Evolutionary conservation across 2,329 filamentous ascomycete species (phyloP).

Genomic region (Beauveria caledonica): DNA sequence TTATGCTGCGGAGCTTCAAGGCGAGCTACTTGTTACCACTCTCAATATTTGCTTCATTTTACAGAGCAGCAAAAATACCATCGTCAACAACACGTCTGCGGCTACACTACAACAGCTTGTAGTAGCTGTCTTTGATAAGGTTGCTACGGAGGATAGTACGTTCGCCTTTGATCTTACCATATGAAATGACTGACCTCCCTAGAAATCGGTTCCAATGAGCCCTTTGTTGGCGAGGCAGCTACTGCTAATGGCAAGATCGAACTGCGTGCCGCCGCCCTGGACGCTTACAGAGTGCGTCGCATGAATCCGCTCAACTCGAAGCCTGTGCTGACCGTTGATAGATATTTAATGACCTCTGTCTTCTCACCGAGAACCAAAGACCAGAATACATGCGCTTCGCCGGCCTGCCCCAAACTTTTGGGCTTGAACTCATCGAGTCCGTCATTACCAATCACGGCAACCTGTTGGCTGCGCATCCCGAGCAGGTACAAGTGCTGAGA

Average conservation of each 20-base stretch:
- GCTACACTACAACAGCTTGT: conserved; percentile 95
- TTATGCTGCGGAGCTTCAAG: conserved; percentile 73
- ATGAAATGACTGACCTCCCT: conserved; percentile 13
- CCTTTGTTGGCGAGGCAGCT: conserved; percentile 58
- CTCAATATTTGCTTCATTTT: conserved; percentile 88
- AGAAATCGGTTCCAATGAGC: conserved; percentile 42
- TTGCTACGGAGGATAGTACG: conserved; percentile 71
- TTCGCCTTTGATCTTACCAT: conserved; percentile 14
- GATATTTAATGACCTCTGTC: conserved; percentile 84
- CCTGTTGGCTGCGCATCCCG: conserved; percentile 69
- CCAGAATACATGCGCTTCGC: conserved; percentile 76
- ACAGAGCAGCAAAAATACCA: conserved; percentile 83
- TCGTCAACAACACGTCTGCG: conserved; percentile 91
- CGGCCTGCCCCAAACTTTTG: conserved; percentile 71
- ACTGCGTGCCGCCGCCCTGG: conserved; percentile 68
- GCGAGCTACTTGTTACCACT: conserved; percentile 70
- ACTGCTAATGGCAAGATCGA: conserved; percentile 55
- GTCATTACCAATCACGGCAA: conserved; percentile 77
- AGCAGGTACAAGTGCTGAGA: conserved; percentile 73
- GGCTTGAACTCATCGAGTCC: conserved; percentile 85
- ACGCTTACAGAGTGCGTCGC: conserved; percentile 63
- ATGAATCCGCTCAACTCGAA: background rate
- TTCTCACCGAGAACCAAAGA: conserved; percentile 76
- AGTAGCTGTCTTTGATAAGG: conserved; percentile 87
- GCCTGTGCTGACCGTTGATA: conserved; percentile 23